A percentile compares a stretch with the other conserved stretches of the same genome.
Evolutionary conservation across 2,329 filamentous ascomycete genomes (phyloP).

Genomic region (Aciculosporium take): DNA sequence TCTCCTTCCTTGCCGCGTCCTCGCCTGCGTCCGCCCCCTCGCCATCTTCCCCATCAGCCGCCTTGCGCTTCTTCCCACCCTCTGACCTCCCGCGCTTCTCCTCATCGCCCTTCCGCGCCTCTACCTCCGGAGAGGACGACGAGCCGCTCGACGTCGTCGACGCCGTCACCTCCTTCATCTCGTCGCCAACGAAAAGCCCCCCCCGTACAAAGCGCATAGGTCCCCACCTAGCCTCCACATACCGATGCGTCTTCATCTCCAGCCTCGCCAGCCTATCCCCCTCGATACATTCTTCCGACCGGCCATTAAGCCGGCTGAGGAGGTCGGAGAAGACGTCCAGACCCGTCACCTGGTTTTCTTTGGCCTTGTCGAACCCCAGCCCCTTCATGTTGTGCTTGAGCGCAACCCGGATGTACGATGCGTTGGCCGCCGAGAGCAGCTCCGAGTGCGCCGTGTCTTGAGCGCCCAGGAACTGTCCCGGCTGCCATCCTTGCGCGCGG

Average conservation of each 20-base stretch:
- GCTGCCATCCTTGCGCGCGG: conserved; percentile 76
- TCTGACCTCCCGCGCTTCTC: conserved; percentile 18
- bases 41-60: conserved; percentile 22
- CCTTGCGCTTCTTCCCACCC: conserved; percentile 36
- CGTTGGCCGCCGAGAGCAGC: conserved; percentile 65
- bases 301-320: conserved; percentile 79
- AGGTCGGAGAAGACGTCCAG: conserved; percentile 77
- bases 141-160: conserved; percentile 8
- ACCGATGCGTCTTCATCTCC: conserved; percentile 57
- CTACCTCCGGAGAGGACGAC: conserved; percentile 8
- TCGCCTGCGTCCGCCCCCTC: conserved; percentile 3
- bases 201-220: conserved; percentile 75
- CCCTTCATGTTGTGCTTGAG: conserved; percentile 88
- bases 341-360: conserved; percentile 67
- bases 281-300: conserved; percentile 57
- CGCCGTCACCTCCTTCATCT: conserved; percentile 28
- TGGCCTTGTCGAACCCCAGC: conserved; percentile 65
- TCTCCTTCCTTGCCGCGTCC: conserved; percentile 16
- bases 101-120: conserved; percentile 7
- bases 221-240: conserved; percentile 63
- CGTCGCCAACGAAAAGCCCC: conserved; percentile 52
- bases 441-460: conserved; percentile 60
- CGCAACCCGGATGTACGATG: conserved; percentile 70
- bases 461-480: conserved; percentile 69
- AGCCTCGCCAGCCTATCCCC: conserved; percentile 54